phyloP scores from a whole-genome alignment of 106 monocot genomes.

The Dendrobium nobile region DNA sequence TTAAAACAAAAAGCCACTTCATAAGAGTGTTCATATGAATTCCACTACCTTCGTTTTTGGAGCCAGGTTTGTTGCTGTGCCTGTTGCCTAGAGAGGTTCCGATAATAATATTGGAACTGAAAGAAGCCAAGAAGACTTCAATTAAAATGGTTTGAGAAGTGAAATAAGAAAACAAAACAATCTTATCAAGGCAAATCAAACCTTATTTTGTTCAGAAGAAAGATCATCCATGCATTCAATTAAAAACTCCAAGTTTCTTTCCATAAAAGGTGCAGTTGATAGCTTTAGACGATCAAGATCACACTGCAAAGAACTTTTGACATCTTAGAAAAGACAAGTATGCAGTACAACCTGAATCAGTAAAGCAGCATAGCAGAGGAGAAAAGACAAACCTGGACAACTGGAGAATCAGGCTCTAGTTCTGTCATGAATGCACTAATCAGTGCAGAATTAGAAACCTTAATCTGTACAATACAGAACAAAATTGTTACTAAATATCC shows the following conservation, averaged over 20 bases:
- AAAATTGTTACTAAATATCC: neutral
- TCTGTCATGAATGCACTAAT: slow-evolving; percentile 93
- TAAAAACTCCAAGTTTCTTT: slow-evolving; percentile 94
- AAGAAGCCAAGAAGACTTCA: slow-evolving; percentile 3
- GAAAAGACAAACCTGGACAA: slow-evolving; percentile 54
- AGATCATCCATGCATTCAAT: slow-evolving; percentile 99
- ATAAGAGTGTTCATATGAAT: neutral
- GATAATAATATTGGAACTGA: slow-evolving; percentile 94
- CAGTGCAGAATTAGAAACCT: slow-evolving; percentile 94
- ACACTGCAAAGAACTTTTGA: slow-evolving; percentile 43
- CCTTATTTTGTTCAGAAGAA: slow-evolving; percentile 90
- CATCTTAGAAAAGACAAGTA: neutral
- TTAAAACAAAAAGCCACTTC: neutral
- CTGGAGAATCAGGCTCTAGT: slow-evolving; percentile 83
- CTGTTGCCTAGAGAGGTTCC: slow-evolving; percentile 87
- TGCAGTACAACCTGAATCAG: neutral
- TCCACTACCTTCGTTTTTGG: slow-evolving; percentile 78
- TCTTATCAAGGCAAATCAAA: slow-evolving; percentile 12
- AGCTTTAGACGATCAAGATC: slow-evolving; percentile 88
- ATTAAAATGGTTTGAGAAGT: neutral
- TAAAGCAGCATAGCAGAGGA: neutral
- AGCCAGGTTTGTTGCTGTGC: slow-evolving; percentile 91
- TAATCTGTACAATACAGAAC: slow-evolving; percentile 46
- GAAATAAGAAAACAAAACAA: neutral
- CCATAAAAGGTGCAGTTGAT: slow-evolving; percentile 83